Conservation (phyloP, 345 rosid species). For the Brassica cretica region DNA sequence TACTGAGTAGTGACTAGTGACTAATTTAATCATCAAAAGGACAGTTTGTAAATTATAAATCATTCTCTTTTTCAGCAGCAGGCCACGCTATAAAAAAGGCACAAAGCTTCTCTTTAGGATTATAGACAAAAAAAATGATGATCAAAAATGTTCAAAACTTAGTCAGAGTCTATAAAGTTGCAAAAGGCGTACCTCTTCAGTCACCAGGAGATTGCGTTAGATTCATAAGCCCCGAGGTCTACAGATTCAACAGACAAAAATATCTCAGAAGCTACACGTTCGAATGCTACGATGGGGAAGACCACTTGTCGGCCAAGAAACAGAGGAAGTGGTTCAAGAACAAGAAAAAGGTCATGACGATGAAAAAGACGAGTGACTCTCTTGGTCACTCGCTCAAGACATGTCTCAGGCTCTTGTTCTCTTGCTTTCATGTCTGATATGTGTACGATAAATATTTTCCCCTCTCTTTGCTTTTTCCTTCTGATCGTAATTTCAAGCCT, state of each 20-base stretch:
- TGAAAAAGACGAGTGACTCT: constrained; percentile 30
- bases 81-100: constrained; percentile 16
- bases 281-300: constrained; percentile 17
- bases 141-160: constrained; percentile 26
- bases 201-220: constrained; percentile 38
- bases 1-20: constrained; percentile 27
- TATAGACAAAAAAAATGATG: constrained; percentile 12
- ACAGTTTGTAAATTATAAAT: constrained; percentile 4
- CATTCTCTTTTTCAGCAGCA: background rate
- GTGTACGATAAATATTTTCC: background rate
- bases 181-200: background rate
- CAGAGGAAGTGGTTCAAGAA: constrained; percentile 34
- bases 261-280: constrained; percentile 42
- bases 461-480: background rate
- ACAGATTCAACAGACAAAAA: constrained; percentile 36
- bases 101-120: background rate
- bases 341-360: constrained; percentile 26
- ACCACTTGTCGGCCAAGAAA: constrained; percentile 19
- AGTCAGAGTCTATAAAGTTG: background rate
- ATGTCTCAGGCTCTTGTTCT: constrained; percentile 31
- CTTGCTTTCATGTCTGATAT: constrained; percentile 37
- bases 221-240: constrained; percentile 36
- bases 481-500: background rate
- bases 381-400: constrained; percentile 35
- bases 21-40: constrained; percentile 20